These are phyloP conservation scores for Chlamydomonas schloesseri DNA, from an alignment of 139 green algal species.

Conservation along the genomic window DNA sequence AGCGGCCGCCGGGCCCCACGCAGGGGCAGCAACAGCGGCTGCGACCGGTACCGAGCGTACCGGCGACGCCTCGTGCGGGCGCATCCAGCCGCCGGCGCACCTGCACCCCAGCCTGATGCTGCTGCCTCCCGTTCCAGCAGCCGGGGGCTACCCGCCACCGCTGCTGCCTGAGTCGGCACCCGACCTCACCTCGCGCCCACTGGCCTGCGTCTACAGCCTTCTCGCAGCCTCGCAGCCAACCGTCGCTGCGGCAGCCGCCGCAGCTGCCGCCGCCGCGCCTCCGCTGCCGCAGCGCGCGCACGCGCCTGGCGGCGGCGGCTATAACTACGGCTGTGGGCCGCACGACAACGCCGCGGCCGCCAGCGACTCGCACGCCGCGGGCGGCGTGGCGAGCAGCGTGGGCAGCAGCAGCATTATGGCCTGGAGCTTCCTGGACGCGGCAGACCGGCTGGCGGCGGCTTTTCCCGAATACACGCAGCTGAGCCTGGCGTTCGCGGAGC, in stretches of 20 bases:
- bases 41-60: neutral
- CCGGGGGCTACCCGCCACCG: neutral
- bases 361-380: slow-evolving; percentile 31
- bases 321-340: no score
- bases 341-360: neutral
- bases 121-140: neutral
- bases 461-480: slow-evolving; percentile 1
- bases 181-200: neutral
- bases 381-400: slow-evolving; percentile 27
- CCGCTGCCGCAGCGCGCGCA: no score
- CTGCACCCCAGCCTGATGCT: neutral
- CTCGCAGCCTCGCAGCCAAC: neutral
- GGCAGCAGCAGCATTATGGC: slow-evolving; percentile 32
- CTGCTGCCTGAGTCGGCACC: neutral
- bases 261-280: neutral
- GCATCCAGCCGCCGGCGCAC: neutral
- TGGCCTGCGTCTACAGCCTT: slow-evolving; percentile 1
- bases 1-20: no score
- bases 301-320: neutral
- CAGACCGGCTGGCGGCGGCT: neutral
- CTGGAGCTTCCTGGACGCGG: slow-evolving; percentile 27
- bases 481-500: slow-evolving; percentile 23
- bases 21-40: no score
- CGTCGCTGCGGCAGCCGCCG: slow-evolving; percentile 12
- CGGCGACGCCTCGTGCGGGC: neutral